Evolutionary conservation across 352 stramenopile genomes (phyloP).

Genomic region (Phytophthora colocasiae): DNA sequence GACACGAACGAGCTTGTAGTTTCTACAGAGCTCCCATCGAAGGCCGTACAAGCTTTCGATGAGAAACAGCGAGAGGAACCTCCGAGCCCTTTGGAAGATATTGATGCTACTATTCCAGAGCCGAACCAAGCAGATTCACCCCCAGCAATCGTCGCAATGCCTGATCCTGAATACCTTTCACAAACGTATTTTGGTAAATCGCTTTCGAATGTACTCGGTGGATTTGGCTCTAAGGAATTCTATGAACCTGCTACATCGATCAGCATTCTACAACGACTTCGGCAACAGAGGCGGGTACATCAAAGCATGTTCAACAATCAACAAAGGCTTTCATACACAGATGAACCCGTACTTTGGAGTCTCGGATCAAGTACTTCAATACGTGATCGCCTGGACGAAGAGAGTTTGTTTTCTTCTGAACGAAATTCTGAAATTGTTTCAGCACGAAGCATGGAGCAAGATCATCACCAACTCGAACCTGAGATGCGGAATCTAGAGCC

Average conservation of each 20-base stretch:
- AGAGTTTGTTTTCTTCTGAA: slow-evolving; percentile 15
- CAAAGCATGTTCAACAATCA: slow-evolving; percentile 5
- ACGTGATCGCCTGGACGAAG: background rate
- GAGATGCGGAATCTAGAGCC: background rate
- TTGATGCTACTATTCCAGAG: background rate
- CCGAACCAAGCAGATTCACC: background rate
- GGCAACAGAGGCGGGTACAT: slow-evolving; percentile 29
- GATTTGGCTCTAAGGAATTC: slow-evolving; percentile 7
- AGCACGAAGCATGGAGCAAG: slow-evolving; percentile 4
- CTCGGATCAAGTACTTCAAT: background rate
- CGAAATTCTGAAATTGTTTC: slow-evolving; percentile 13
- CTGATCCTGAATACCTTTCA: background rate
- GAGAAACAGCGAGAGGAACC: slow-evolving; percentile 4
- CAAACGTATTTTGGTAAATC: slow-evolving; percentile 25
- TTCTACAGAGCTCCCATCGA: slow-evolving; percentile 25
- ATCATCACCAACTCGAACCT: background rate
- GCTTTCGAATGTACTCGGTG: slow-evolving; percentile 9
- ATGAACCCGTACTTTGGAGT: background rate
- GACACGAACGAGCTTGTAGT: slow-evolving; percentile 38
- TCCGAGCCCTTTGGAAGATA: background rate
- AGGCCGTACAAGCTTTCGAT: slow-evolving; percentile 35
- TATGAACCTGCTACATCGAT: slow-evolving; percentile 17
- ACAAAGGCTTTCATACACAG: background rate
- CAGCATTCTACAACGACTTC: slow-evolving; percentile 33
- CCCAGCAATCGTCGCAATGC: background rate